Evolutionary conservation across 2,329 filamentous ascomycete genomes (phyloP).

Genomic region (Aureobasidium sp.): DNA sequence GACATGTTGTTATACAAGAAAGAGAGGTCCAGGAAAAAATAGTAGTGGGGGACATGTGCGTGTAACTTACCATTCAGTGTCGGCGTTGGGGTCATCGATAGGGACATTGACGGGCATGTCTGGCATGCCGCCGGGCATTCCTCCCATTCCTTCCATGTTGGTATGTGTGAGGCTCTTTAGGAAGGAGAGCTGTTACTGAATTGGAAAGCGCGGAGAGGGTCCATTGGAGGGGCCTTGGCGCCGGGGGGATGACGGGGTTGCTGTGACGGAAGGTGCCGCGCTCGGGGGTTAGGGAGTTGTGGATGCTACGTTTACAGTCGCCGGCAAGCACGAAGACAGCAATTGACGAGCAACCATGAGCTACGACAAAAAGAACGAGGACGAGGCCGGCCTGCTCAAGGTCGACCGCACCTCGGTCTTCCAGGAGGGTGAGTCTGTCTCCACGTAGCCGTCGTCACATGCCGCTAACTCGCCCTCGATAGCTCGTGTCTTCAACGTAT

Average conservation of each 20-base stretch:
- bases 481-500: slow-evolving; percentile 97
- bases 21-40: neutral
- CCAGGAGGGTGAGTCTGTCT: slow-evolving; percentile 73
- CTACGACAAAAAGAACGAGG: slow-evolving; percentile 99
- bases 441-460: neutral
- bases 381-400: slow-evolving; percentile 90
- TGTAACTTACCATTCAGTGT: slow-evolving; percentile 77
- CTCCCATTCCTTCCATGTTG: slow-evolving; percentile 12
- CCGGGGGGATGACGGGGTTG: slow-evolving; percentile 1
- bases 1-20: too few relatives aligned
- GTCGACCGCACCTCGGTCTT: slow-evolving; percentile 97
- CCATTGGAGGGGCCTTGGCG: neutral
- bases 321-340: neutral
- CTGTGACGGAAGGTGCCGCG: neutral
- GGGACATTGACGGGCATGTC: slow-evolving; percentile 65
- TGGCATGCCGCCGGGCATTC: slow-evolving; percentile 14
- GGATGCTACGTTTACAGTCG: slow-evolving; percentile 7
- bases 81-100: slow-evolving; percentile 89
- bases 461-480: slow-evolving; percentile 19
- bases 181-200: neutral
- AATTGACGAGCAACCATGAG: slow-evolving; percentile 53
- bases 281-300: slow-evolving; percentile 4
- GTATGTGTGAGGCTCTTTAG: neutral
- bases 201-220: neutral
- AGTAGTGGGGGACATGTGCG: neutral